phyloP scores from a whole-genome alignment of 1,284 basidiomycete genomes.

The Hypsizygus ulmarius region DNA sequence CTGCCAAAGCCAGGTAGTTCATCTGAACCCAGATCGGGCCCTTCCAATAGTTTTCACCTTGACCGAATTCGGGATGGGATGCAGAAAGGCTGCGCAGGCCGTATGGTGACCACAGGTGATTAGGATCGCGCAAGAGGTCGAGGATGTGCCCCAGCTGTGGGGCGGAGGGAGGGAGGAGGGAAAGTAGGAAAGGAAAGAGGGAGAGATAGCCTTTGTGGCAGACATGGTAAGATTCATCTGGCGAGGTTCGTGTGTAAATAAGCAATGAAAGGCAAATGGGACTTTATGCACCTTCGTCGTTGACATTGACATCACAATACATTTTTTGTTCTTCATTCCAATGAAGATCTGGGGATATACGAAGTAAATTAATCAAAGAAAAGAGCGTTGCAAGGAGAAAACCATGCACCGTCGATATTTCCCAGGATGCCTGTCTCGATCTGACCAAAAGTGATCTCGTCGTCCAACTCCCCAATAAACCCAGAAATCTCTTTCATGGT shows the following conservation, averaged over 20 bases:
- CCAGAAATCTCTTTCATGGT: conserved; percentile 87
- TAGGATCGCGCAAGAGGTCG: conserved; percentile 74
- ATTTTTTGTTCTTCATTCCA: conserved; percentile 88
- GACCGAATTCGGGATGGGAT: conserved; percentile 83
- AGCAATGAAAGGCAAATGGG: not conserved
- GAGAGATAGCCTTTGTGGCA: conserved; percentile 93
- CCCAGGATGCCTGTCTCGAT: conserved; percentile 78
- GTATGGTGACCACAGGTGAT: conserved; percentile 88
- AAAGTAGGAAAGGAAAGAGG: conserved; percentile 87
- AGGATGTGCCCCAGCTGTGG: conserved; percentile 78
- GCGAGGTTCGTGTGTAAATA: not conserved
- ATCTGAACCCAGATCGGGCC: conserved; percentile 96
- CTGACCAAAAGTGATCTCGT: conserved; percentile 69
- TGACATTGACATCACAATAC: conserved; percentile 90
- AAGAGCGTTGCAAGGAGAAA: not conserved
- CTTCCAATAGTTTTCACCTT: conserved; percentile 95
- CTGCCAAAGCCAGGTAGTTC: conserved; percentile 85
- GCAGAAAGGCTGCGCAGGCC: conserved; percentile 86
- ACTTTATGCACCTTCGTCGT: conserved; percentile 68
- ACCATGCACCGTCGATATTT: conserved; percentile 78
- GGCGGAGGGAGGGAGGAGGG: conserved; percentile 73
- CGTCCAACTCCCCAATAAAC: conserved; percentile 81
- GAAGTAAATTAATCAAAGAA: conserved; percentile 1
- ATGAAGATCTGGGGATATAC: conserved; percentile 69
- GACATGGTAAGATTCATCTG: conserved; percentile 87